Evolutionary conservation across 805 yeast species (phyloP), one percentile per base, ranked within the genome.

Genomic region (Cyberlindnera maritima): DNA sequence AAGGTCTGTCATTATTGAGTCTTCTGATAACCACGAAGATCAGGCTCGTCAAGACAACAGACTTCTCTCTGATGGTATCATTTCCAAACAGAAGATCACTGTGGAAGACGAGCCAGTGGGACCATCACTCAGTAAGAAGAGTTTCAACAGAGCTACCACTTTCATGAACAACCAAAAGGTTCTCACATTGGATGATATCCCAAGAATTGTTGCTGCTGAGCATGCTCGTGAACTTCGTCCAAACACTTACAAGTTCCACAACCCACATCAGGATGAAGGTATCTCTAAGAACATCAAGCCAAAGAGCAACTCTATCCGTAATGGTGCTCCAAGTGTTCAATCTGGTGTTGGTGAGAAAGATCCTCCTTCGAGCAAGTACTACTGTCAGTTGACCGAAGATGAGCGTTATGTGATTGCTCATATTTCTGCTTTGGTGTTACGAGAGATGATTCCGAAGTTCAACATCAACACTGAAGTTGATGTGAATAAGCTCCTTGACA

Each of bases 161-260:
- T 72, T 88, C 41, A 75, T 90, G 45, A 80, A 84, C 58, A 86
- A 81, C 59, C 95, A 92, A 56, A 88, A 86, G 56, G 84, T 92
- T 0, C 76, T 94, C 44, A 92, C 97, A 0, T 75, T 94, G 57
- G 98, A 94, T 66, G 99, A 94, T 66, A 94, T 94, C 57, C 96
- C 98, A 8, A 76, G 98, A 54, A 92, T 94, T 61, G 97, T 94
- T 8, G 96, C 97, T 2, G 92, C 96, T 10, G 97, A 94, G 59
- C 97, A 92, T 65, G 96, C 98, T 0, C 74, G 97, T 53, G 96
- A 88, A 51, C 85, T 87, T 60, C 76, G 96, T 48, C 97, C 97
- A 2, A 90, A 90, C 65, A 96, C 97, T 0, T 91, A 85, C 67
- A 83, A 85, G 48, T 95, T 86, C 65, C 91, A 86, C 60, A 81